These are phyloP conservation scores for Cladosporium phlei DNA, from an alignment of 2,329 filamentous ascomycete genomes.

Conservation along the genomic window DNA sequence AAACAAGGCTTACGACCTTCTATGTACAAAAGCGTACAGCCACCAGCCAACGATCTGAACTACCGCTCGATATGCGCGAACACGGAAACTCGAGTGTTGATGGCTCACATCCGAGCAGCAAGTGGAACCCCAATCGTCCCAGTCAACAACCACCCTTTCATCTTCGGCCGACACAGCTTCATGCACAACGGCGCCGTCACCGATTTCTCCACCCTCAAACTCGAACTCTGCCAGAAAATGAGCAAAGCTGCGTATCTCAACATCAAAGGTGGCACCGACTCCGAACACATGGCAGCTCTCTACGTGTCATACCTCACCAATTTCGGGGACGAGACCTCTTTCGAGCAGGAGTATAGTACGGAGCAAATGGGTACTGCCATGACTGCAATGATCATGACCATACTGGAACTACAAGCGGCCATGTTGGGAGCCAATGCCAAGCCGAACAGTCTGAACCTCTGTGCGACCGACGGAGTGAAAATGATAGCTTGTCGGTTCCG, in stretches of 20 bases:
- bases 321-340: constrained; percentile 17
- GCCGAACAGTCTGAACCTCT: constrained; percentile 51
- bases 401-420: constrained; percentile 43
- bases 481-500: constrained; percentile 50
- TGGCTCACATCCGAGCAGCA: constrained; percentile 51
- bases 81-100: constrained; percentile 46
- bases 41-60: constrained; percentile 51
- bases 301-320: constrained; percentile 45
- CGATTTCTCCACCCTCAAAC: constrained; percentile 44
- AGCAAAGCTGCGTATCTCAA: constrained; percentile 46
- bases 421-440: constrained; percentile 37
- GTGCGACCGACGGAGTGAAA: constrained; percentile 46
- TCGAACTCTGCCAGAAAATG: constrained; percentile 43
- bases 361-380: constrained; percentile 44
- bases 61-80: constrained; percentile 50
- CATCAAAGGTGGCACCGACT: constrained; percentile 49
- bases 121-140: constrained; percentile 45
- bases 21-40: constrained; percentile 49
- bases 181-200: constrained; percentile 54
- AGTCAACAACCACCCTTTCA: constrained; percentile 53
- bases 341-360: constrained; percentile 38
- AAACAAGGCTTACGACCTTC: constrained; percentile 41
- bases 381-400: constrained; percentile 37
- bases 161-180: constrained; percentile 50
- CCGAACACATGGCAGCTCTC: constrained; percentile 47